Base-by-base conservation (phyloP, 345 rosid species). In the Hirschfeldia incana region DNA sequence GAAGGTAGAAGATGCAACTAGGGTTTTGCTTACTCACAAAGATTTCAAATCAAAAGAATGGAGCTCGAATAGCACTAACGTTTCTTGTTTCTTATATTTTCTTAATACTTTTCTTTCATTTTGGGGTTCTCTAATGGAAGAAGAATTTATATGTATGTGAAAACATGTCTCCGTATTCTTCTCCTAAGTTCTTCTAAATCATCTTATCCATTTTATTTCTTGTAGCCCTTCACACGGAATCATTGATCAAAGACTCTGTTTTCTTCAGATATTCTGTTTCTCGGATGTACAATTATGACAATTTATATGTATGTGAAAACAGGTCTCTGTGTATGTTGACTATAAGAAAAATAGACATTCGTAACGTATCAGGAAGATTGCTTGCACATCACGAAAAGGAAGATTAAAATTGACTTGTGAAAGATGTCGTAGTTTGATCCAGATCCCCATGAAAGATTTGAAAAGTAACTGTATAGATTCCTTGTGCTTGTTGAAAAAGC, bases 11-110 rank as follows among this genome's bases (percentile, higher is more conserved):
- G 69, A 67, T 70, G 80, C 44, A 65, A 71, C 63, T 76, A 76
- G 78, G 70, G 84, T 62, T 76, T 66, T 8, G 8, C 73, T 57
- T n/a, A 49, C 37, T 17, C 55, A 67, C 8, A 11, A 5, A 66
- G n/a, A 4, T 7, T 69, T 51, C 30, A 11, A 76, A 37, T 10
- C 26, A 11, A 70, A 28, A 55, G 84, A 84, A 84, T 94, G 87
- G 85, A 12, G 90, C 84, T 82, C 67, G 60, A 80, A 78, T 84
- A 88, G 89, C 89, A 85, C 90, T 85, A 30, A 76, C 65, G 77
- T 82, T 81, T 81, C 15, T 65, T 36, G 36, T 44, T 44, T 59
- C 49, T 70, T 12, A 37, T 21, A 65, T 76, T 37, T 72, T 42
- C 39, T 51, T n/a, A 65, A 65, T 66, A 65, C 66, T 82, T 83